Evolutionary conservation across 2,329 filamentous ascomycete genomes (phyloP).

Genomic region (Xylariaceae sp.): DNA sequence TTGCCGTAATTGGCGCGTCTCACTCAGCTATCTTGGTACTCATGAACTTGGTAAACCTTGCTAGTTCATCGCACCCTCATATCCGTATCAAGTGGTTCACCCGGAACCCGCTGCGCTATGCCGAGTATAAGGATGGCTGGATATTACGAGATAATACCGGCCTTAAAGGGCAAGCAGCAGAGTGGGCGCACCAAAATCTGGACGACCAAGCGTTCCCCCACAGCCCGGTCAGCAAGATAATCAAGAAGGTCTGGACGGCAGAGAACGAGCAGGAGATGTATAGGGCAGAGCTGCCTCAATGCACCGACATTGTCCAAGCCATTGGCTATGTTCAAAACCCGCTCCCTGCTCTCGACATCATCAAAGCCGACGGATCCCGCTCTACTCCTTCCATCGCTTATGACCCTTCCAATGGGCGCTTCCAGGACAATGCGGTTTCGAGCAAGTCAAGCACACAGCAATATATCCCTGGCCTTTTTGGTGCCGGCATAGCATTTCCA

Average conservation of each 20-base stretch:
- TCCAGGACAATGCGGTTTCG: slow-evolving; percentile 38
- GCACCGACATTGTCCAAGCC: slow-evolving; percentile 51
- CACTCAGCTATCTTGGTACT: slow-evolving; percentile 60
- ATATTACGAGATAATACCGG: slow-evolving; percentile 61
- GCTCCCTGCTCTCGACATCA: slow-evolving; percentile 39
- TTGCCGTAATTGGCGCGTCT: slow-evolving; percentile 57
- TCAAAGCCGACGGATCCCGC: slow-evolving; percentile 2
- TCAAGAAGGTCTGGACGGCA: slow-evolving; percentile 42
- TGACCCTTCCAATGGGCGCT: slow-evolving; percentile 37
- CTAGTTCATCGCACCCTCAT: slow-evolving; percentile 43
- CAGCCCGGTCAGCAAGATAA: slow-evolving; percentile 41
- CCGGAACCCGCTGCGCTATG: slow-evolving; percentile 55
- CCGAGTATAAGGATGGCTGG: slow-evolving; percentile 57
- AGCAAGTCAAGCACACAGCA: slow-evolving; percentile 23
- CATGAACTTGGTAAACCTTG: slow-evolving; percentile 53
- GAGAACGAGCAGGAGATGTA: slow-evolving; percentile 41
- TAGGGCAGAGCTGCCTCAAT: slow-evolving; percentile 40
- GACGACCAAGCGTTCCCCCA: slow-evolving; percentile 44
- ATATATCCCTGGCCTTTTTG: slow-evolving; percentile 48
- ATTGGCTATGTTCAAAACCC: slow-evolving; percentile 51
- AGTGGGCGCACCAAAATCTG: slow-evolving; percentile 54
- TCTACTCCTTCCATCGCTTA: slow-evolving; percentile 21
- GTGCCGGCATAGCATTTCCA: slow-evolving; percentile 59
- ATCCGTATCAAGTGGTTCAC: slow-evolving; percentile 58
- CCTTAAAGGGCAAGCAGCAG: slow-evolving; percentile 55